Evolutionary conservation across 176 grass and related monocot genomes (phyloP).

Genomic region (Eragrostis curvula): DNA sequence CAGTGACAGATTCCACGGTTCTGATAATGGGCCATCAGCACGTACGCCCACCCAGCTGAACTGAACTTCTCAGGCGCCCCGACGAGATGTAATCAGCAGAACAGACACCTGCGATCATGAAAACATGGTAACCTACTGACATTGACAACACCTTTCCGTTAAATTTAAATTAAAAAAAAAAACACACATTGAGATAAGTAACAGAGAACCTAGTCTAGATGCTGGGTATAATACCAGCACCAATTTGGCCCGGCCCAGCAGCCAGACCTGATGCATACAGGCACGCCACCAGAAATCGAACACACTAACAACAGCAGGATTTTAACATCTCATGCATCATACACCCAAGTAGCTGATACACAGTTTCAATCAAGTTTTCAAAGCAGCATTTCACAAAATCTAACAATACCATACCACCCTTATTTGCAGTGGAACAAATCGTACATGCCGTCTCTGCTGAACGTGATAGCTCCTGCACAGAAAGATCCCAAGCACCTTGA

Average conservation of each 20-base stretch:
- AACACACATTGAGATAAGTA: neutral
- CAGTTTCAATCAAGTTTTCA: too few species aligned
- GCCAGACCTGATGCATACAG: neutral
- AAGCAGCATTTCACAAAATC: too few species aligned
- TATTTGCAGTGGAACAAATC: neutral
- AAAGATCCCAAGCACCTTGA: neutral
- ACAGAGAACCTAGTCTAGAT: neutral
- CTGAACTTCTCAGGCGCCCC: neutral
- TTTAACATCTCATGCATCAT: too few species aligned
- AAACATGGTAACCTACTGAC: neutral
- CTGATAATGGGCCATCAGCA: neutral
- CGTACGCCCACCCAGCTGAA: neutral
- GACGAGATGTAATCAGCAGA: neutral
- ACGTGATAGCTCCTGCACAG: neutral
- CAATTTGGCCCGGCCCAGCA: neutral
- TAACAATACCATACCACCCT: too few species aligned
- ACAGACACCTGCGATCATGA: neutral
- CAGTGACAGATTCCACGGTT: neutral
- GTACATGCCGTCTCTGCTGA: neutral
- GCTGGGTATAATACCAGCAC: neutral
- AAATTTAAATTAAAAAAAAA: too few species aligned
- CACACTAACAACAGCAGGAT: too few species aligned
- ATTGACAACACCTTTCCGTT: too few species aligned
- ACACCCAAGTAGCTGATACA: too few species aligned
- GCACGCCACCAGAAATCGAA: neutral